Base-by-base conservation (phyloP, 768 basidiomycete species). In the Calvatia gigantea region DNA sequence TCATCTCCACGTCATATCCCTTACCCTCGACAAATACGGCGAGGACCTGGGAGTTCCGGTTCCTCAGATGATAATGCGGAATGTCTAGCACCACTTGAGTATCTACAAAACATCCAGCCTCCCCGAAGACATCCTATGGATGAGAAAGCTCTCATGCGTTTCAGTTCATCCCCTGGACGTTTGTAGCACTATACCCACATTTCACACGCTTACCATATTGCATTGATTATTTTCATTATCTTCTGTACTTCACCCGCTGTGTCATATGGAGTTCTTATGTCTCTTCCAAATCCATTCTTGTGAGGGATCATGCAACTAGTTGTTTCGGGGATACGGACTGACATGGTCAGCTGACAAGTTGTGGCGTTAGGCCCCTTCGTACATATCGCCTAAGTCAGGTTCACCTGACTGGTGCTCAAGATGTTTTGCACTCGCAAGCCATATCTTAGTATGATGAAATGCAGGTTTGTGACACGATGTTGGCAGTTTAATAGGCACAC, bases 71-170 rank as follows among this genome's bases (percentile, higher is more conserved):
- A 71, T 23, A 66, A 54, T 17, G 59, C 39, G 27, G 53, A 65
- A 49, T 68, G 63, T 44, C 80, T 89, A 25, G 86, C 86, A 14
- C 87, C 87, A 21, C 74, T 89, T 6, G 75, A 81, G n/a, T 89
- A 87, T 67, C 77, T 87, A 41, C 79, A 87, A 65, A 80, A 79
- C 42, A 75, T 81, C 35, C 77, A 85, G 14, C 84, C 83, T 28
- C 79, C 78, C 42, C 81, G 83, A 63, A 80, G 87, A 51, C 83
- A 89, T 61, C 86, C 87, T 1, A 73, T 86, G 49, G 88, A 90
- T 53, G 75, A 78, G 56, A 76, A 73, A 58, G 67, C 72, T 6
- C 67, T 78, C 8, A 75, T 75, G 69, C 61, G 71, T 37, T 67
- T 77, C 43, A 70, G 70, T 29, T 64, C 68, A 35, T 60, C 56